A percentile compares a stretch with the other conserved stretches of the same genome.
Evolutionary conservation across 345 rosid genomes (phyloP).

Genomic region (Citrus reticulata): DNA sequence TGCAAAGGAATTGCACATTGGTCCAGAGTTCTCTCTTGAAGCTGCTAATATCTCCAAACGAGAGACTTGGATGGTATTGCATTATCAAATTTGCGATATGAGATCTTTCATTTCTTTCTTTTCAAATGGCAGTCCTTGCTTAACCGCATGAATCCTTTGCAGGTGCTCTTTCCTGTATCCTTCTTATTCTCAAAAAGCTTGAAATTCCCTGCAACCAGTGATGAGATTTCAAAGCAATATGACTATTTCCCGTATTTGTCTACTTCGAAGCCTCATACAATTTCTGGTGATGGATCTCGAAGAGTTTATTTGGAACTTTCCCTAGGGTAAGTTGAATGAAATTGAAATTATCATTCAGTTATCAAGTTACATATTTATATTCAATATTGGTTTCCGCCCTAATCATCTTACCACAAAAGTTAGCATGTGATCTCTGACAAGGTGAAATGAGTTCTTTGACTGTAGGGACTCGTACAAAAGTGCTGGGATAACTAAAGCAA

Average conservation of each 20-base stretch:
- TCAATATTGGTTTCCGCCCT: not conserved
- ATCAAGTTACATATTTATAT: not conserved
- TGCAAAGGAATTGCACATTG: constrained; percentile 51
- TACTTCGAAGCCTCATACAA: constrained; percentile 35
- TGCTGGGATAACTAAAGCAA: not conserved
- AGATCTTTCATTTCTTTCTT: not conserved
- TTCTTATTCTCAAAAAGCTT: constrained; percentile 62
- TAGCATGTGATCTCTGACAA: not conserved
- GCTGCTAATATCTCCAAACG: constrained; percentile 45
- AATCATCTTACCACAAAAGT: not conserved
- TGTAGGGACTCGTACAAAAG: not conserved
- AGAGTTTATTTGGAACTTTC: constrained; percentile 85
- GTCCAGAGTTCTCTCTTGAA: constrained; percentile 46
- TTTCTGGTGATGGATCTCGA: constrained; percentile 46
- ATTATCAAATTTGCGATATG: not conserved
- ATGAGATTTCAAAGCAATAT: constrained; percentile 45
- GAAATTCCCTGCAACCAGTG: constrained; percentile 69
- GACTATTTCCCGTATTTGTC: constrained; percentile 56
- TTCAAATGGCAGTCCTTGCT: not conserved
- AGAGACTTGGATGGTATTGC: constrained; percentile 63
- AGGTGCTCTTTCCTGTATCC: constrained; percentile 79
- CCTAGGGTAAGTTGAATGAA: constrained; percentile 61
- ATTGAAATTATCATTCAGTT: not conserved
- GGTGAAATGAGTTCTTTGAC: not conserved
- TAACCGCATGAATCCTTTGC: not conserved